These are phyloP conservation scores for Huntiella savannae DNA, from an alignment of 2,329 filamentous ascomycete species.

Conservation along the genomic window DNA sequence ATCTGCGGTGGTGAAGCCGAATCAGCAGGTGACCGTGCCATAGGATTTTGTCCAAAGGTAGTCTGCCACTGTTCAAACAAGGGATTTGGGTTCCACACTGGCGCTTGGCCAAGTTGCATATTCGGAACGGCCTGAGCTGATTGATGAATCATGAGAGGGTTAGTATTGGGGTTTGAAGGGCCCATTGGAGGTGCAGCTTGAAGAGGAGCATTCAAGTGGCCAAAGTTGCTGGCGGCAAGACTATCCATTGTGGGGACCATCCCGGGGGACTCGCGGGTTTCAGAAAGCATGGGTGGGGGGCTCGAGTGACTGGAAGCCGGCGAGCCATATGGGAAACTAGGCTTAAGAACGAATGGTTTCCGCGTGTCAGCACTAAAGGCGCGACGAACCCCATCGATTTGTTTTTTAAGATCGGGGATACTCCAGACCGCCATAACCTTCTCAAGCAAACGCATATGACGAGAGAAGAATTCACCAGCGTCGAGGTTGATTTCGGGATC, in stretches of 20 bases:
- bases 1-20: constrained; percentile 26
- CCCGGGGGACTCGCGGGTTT: constrained; percentile 6
- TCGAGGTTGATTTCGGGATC: constrained; percentile 74
- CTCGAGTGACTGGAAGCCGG: constrained; percentile 48
- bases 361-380: constrained; percentile 76
- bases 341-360: constrained; percentile 76
- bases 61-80: constrained; percentile 97
- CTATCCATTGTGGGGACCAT: constrained; percentile 5
- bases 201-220: constrained; percentile 2
- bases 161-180: too few species aligned
- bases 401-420: constrained; percentile 74
- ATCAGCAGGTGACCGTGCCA: constrained; percentile 4
- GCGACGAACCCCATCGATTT: constrained; percentile 73
- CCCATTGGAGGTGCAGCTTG: neutral
- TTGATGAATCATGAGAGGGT: too few species aligned
- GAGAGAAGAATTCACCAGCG: constrained; percentile 72
- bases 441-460: constrained; percentile 87
- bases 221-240: constrained; percentile 4
- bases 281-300: constrained; percentile 30
- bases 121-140: too few species aligned
- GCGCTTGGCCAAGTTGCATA: constrained; percentile 26
- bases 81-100: constrained; percentile 64
- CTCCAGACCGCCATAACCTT: constrained; percentile 67
- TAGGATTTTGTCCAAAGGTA: constrained; percentile 46
- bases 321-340: constrained; percentile 72